These are phyloP conservation scores for Cytidiella melzeri DNA, from an alignment of 768 basidiomycete genomes.

Conservation along the genomic window DNA sequence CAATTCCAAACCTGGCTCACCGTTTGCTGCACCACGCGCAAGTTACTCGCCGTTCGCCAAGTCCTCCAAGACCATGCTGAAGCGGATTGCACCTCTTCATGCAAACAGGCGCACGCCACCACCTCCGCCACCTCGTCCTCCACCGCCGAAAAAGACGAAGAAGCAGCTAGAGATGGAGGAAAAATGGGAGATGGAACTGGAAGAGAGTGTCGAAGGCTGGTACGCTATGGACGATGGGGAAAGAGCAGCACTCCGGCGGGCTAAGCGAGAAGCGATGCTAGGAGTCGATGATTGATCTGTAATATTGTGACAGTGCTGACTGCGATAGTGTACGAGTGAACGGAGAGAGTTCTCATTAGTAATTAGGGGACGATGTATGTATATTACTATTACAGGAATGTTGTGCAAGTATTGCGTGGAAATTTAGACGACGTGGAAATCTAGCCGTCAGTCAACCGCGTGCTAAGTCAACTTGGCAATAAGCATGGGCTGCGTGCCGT, in stretches of 20 bases:
- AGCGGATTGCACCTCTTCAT: constrained; percentile 71
- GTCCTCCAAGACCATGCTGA: constrained; percentile 53
- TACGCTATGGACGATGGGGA: constrained; percentile 28
- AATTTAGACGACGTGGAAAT: too few relatives aligned
- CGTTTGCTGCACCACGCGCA: constrained; percentile 34
- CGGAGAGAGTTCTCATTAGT: too few relatives aligned
- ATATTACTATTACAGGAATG: too few relatives aligned
- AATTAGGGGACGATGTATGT: too few relatives aligned
- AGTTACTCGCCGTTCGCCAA: constrained; percentile 64
- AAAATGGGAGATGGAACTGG: constrained; percentile 73
- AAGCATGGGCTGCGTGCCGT: neutral
- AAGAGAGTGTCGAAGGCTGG: constrained; percentile 68
- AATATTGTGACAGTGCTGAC: too few relatives aligned
- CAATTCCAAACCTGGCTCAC: constrained; percentile 60
- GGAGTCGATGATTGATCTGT: constrained; percentile 30
- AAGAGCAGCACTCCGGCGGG: constrained; percentile 40
- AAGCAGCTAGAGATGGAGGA: constrained; percentile 74
- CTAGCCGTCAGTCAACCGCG: too few relatives aligned
- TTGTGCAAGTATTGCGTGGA: too few relatives aligned
- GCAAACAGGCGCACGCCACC: constrained; percentile 69
- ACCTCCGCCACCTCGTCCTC: constrained; percentile 62
- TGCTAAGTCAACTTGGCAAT: too few relatives aligned
- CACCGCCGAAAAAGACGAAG: constrained; percentile 73
- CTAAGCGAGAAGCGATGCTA: constrained; percentile 59
- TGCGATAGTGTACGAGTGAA: too few relatives aligned